phyloP scores from a whole-genome alignment of 177 flowering plant genomes.

The Vitis hybrid region DNA sequence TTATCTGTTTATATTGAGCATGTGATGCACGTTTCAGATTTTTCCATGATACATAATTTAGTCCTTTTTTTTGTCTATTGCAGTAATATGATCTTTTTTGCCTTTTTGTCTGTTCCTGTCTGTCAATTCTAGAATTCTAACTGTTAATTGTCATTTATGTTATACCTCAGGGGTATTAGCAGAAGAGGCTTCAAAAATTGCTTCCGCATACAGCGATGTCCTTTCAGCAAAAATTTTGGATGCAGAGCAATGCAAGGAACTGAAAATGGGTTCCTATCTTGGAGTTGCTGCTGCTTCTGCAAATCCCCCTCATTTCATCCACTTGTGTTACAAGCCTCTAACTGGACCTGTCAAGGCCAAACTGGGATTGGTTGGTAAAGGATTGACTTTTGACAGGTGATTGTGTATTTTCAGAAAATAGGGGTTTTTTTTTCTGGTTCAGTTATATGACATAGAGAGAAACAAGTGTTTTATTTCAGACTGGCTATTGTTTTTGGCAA shows the following conservation, averaged over 20 bases:
- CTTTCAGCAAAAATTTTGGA: conserved; percentile 73
- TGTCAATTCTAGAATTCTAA: too few relatives aligned
- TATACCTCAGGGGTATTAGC: conserved; percentile 67
- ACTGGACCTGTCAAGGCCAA: conserved; percentile 68
- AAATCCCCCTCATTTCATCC: conserved; percentile 91
- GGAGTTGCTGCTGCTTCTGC: conserved; percentile 97
- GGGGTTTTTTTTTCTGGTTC: neutral
- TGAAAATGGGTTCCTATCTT: conserved; percentile 97
- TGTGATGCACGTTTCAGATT: too few relatives aligned
- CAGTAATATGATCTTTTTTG: too few relatives aligned
- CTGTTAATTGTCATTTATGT: neutral
- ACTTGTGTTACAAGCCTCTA: conserved; percentile 78
- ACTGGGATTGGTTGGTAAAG: conserved; percentile 90
- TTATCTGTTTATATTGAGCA: too few relatives aligned
- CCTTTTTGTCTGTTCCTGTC: too few relatives aligned
- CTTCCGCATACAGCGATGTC: conserved; percentile 74
- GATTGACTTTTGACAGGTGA: conserved; percentile 94
- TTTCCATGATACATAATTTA: too few relatives aligned
- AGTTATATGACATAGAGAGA: neutral
- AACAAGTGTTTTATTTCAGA: too few relatives aligned
- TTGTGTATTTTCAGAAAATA: neutral
- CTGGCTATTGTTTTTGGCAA: too few relatives aligned
- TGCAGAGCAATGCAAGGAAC: conserved; percentile 80
- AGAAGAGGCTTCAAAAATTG: conserved; percentile 83
- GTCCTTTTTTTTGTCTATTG: too few relatives aligned